Percentiles rank a stretch among this genome's conserved stretches.
These are phyloP conservation scores for Termitomyces bulborhizus DNA, from an alignment of 768 basidiomycete species.

Conservation along the genomic window DNA sequence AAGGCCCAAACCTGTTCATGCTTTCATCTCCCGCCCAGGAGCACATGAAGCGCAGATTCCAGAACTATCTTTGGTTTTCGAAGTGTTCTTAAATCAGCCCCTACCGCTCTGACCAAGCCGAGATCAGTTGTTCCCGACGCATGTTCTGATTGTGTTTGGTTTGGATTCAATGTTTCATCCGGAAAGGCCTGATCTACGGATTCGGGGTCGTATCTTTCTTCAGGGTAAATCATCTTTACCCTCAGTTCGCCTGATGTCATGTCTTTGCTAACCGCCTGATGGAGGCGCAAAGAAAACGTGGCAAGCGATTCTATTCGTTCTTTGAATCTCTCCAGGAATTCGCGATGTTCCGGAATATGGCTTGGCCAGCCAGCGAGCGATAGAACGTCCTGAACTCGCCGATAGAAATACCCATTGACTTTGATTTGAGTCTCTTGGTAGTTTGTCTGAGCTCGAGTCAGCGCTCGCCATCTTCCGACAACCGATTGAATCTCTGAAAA, in stretches of 20 bases:
- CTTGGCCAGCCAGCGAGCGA: slow-evolving; percentile 13
- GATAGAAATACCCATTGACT: slow-evolving; percentile 4
- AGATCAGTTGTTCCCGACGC: slow-evolving; percentile 11
- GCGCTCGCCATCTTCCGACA: slow-evolving; percentile 10
- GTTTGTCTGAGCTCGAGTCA: slow-evolving; percentile 12
- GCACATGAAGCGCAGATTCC: neutral
- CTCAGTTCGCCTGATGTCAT: slow-evolving; percentile 8
- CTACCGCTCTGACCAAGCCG: slow-evolving; percentile 6
- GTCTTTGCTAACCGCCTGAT: slow-evolving; percentile 7
- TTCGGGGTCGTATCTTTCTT: slow-evolving; percentile 1
- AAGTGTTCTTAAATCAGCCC: neutral
- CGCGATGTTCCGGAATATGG: neutral
- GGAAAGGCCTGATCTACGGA: slow-evolving; percentile 12
- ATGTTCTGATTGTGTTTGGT: neutral
- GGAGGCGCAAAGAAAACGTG: slow-evolving; percentile 4
- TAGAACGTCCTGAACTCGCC: slow-evolving; percentile 6
- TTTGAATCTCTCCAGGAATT: neutral
- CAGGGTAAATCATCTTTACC: slow-evolving; percentile 1
- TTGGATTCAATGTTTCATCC: neutral
- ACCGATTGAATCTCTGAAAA: slow-evolving; percentile 10
- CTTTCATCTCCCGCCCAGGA: neutral
- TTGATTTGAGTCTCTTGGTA: neutral
- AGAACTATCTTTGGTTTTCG: slow-evolving; percentile 9
- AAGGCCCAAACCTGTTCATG: neutral
- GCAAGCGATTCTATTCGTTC: slow-evolving; percentile 3